phyloP scores from a whole-genome alignment of 2,329 filamentous ascomycete species.

The Aureobasidium sp. region DNA sequence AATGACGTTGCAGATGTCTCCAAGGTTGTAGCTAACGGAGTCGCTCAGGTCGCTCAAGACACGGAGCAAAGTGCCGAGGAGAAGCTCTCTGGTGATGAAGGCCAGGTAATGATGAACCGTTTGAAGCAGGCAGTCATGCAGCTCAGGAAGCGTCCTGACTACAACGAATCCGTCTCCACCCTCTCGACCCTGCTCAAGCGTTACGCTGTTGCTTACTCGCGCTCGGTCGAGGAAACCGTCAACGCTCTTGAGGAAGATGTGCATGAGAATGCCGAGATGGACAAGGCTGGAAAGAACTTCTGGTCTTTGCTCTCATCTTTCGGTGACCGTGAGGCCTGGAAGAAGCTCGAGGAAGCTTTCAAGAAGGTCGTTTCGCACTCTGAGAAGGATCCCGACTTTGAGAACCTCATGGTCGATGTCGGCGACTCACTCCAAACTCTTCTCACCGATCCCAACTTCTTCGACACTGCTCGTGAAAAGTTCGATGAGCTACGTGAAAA shows the following conservation, averaged over 20 bases:
- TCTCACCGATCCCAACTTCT: constrained; percentile 77
- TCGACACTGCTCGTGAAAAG: constrained; percentile 63
- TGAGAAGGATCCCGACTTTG: constrained; percentile 71
- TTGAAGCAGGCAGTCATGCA: constrained; percentile 68
- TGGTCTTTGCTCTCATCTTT: constrained; percentile 76
- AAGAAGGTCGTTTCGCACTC: constrained; percentile 64
- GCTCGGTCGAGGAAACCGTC: constrained; percentile 58
- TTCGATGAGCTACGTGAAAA: constrained; percentile 51
- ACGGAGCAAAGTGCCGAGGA: constrained; percentile 63
- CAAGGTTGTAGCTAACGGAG: constrained; percentile 37
- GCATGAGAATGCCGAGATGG: constrained; percentile 62
- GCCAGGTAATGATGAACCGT: constrained; percentile 61
- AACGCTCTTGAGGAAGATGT: constrained; percentile 61
- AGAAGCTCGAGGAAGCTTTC: constrained; percentile 60
- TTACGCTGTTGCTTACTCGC: constrained; percentile 70
- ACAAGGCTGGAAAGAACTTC: constrained; percentile 67
- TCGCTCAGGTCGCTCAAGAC: constrained; percentile 42
- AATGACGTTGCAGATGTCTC: constrained; percentile 35
- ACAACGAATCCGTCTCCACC: constrained; percentile 76
- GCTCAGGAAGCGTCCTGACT: constrained; percentile 68
- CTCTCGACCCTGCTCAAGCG: constrained; percentile 66
- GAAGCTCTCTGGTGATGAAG: constrained; percentile 64
- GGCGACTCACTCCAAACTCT: constrained; percentile 70
- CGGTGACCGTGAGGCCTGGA: constrained; percentile 65
- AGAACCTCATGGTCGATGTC: constrained; percentile 63